Evolutionary conservation across 2,329 filamentous ascomycete genomes (phyloP), one percentile per base, ranked within the genome.

Genomic region (Ophiostoma tasmaniense): DNA sequence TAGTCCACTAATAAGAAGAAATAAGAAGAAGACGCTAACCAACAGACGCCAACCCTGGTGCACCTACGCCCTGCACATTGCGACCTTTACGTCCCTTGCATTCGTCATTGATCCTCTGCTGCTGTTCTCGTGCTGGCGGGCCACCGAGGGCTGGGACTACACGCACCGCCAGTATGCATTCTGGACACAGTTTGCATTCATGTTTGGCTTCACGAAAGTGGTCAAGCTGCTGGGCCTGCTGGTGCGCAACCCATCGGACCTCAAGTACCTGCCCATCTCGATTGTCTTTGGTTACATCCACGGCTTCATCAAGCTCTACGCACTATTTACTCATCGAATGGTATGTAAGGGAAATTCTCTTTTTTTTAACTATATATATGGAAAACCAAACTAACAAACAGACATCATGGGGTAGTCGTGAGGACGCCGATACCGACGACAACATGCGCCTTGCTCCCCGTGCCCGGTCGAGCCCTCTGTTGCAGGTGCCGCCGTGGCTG

Each of bases 391-490:
- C 67, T 69, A 66, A 70, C 68, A 35, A 20, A 67, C 76, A 97
- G 93, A 97, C 93, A 62, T 94, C 93, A 67, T 97, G 93, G 93
- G 93, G 93, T 76, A 97, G 92, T 80, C 90, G 93, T 79, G 91
- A 92, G 75, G 93, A 95, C 75, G 93, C 92, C 76, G 93, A 97
- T 79, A 85, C 90, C 73, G 90, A 96, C 79, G 90, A 96, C 78
- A 71, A 73, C 52, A 64, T 72, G 11, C 73, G 73, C 20, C 61
- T 74, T 37, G 69, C 70, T 2, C 70, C 67, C 1, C 69, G 70
- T 14, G 70, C 72, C 3, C 67, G 66, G 5, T 69, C 72, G 68
- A 71, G 70, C 45, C 67, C 70, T 22, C 71, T 68, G 35, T 76
- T 84, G 73, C 81, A 79, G 55, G 79, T 79, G 20, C 83, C 83